These are phyloP conservation scores for Protea cynaroides DNA, from an alignment of 164 flowering plant species.

Conservation along the genomic window DNA sequence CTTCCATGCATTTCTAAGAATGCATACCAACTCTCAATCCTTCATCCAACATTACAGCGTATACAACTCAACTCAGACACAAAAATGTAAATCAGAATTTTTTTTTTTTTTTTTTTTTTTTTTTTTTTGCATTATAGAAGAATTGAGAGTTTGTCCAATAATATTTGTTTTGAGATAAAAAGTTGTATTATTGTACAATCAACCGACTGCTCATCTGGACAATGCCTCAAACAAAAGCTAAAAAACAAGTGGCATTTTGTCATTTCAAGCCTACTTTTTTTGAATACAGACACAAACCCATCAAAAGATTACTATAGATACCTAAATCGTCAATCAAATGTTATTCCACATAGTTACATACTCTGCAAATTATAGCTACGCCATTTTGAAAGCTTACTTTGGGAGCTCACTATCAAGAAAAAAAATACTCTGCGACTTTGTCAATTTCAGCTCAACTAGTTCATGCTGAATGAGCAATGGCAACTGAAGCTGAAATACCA, in stretches of 20 bases:
- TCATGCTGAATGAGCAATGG: conserved; percentile 32
- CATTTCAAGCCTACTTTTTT: neutral
- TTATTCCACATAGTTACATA: too few relatives aligned
- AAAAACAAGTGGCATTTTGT: neutral
- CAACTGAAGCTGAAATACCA: conserved; percentile 31
- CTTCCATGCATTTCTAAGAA: too few relatives aligned
- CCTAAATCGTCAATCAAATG: too few relatives aligned
- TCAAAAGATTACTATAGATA: too few relatives aligned
- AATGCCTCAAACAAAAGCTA: neutral
- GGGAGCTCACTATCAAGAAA: conserved; percentile 1
- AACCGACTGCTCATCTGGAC: neutral
- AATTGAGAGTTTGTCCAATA: neutral
- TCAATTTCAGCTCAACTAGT: conserved; percentile 10
- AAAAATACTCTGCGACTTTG: neutral
- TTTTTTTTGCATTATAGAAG: too few relatives aligned
- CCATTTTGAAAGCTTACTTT: conserved; percentile 1
- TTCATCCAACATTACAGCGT: too few relatives aligned
- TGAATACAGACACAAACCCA: too few relatives aligned
- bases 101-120: too few relatives aligned
- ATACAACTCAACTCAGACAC: too few relatives aligned
- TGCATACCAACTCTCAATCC: too few relatives aligned
- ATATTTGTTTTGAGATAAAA: neutral
- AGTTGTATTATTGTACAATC: neutral
- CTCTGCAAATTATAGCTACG: too few relatives aligned
- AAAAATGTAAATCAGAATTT: too few relatives aligned